Evolutionary conservation across 768 basidiomycete species (phyloP), one percentile per base, ranked within the genome.

Genomic region (Leccinellum rugosiceps): DNA sequence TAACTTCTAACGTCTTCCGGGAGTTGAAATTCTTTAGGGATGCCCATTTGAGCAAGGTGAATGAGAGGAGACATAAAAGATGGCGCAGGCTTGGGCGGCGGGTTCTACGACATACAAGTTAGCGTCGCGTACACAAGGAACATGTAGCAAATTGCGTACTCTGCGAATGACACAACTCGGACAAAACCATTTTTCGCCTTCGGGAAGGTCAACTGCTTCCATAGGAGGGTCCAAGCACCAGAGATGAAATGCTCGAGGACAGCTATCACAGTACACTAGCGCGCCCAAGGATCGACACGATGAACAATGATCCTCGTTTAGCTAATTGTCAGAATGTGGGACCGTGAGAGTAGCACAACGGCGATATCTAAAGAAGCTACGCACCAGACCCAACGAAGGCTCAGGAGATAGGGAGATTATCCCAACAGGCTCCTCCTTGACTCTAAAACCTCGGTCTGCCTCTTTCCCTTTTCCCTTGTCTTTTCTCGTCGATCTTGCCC

Each of bases 191-290:
- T 83, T 80, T 49, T 79, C 76, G 63, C 86, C 83, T 74, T 92
- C 90, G 13, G 90, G 89, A 46, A 97, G 84, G 72, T 97, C 93
- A 59, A 88, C 80, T 50, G 85, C 78, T 60, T 94, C 91, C 78
- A 98, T 83, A 21, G 97, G 97, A 53, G 97, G 97, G 72, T 99
- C 90, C 62, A 99, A 81, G 73, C 97, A 99, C 83, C 90, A 87
- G 58, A 98, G 85, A 75, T 99, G 97, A 73, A 97, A 99, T 7
- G 94, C 93, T 61, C 89, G 78, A 34, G 96, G 92, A 71, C 97
- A 99, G 19, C 95, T 94, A 72, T 98, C 97, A 73, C 97, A 99
- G 71, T 97, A 98, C 19, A 99, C 84, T 59, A 98, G 80, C 45
- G 89, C 83, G 49, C 96, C 96, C 62, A 79, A 67, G 25, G 87